A percentile compares a stretch with the other conserved stretches of the same genome.
Conservation (phyloP, 2,329 filamentous ascomycete species). For the Aureobasidium sp. region DNA sequence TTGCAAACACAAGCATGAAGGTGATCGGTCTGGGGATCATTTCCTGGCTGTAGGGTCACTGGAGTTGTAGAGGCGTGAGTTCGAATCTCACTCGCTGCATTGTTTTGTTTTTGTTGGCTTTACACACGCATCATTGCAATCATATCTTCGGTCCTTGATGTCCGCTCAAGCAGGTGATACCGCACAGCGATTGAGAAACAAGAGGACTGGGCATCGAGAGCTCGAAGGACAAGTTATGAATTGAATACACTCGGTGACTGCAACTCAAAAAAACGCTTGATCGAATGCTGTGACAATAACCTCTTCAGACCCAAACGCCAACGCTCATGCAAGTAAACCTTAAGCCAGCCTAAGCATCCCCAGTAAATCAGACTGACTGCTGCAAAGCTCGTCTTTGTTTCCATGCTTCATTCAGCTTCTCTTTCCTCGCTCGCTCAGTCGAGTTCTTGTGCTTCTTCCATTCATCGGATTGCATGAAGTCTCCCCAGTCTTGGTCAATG, state of each 20-base stretch:
- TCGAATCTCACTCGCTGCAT: no score
- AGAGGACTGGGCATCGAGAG: not conserved
- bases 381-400: not conserved
- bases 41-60: not conserved
- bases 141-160: not conserved
- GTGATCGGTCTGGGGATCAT: no score
- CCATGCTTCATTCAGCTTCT: not conserved
- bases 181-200: not conserved
- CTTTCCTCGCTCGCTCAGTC: not conserved
- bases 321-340: not conserved
- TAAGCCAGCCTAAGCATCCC: not conserved
- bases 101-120: no score
- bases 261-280: not conserved
- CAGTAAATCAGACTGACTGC: not conserved
- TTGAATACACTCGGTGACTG: not conserved
- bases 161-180: not conserved
- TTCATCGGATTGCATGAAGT: slow-evolving; percentile 3
- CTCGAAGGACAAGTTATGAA: not conserved
- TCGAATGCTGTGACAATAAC: not conserved
- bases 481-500: slow-evolving; percentile 5
- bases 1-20: not conserved
- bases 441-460: slow-evolving; percentile 3
- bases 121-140: no score
- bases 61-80: no score
- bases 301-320: not conserved